Evolutionary conservation across 2,329 filamentous ascomycete genomes (phyloP), one percentile per base, ranked within the genome.

Genomic region (Fusarium sp.): DNA sequence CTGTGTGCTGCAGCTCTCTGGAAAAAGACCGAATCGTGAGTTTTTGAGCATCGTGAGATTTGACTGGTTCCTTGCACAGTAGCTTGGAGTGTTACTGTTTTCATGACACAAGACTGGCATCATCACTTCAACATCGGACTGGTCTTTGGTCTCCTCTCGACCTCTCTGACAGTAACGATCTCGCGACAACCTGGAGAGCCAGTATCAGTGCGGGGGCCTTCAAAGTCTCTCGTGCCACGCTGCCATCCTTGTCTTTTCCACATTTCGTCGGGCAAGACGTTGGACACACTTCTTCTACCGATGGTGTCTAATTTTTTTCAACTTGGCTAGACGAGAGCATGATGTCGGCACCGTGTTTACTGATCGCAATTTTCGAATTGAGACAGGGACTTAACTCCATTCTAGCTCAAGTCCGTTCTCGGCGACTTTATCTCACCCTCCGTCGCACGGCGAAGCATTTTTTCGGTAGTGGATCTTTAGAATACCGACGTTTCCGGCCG

Each of bases 31-130:
- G 55, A 61, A 42, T 56, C 44, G 46, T 31, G 26, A 53, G 54
- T 38, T 57, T 24, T 24, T 60, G 20, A 23, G 15, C 29, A 68
- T 50, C 53, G 52, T 55, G 48, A 43, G 53, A 52, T 58, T 68
- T 57, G 33, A 62, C 62, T 47, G 63, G 58, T 18, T 65, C 23
- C 23, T 56, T 49, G 29, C n/a, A 39, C 31, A 57, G 59, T 62
- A 68, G 63, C 42, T 63, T 46, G 49, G 54, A 56, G 42, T 57
- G 56, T 52, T 47, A 49, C 52, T 64, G 21, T 23, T 5, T 31
- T 54, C 68, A 75, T 75, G 73, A 75, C 73, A 75, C 73, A 74
- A 75, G 52, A 68, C 57, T 71, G 68, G 58, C 72, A 75, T 75
- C 73, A 75, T 73, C 47, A 41, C 47, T 74, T 73, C 48, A 31